phyloP scores from a whole-genome alignment of 805 yeast species.

The Gaillardinia entomophila region DNA sequence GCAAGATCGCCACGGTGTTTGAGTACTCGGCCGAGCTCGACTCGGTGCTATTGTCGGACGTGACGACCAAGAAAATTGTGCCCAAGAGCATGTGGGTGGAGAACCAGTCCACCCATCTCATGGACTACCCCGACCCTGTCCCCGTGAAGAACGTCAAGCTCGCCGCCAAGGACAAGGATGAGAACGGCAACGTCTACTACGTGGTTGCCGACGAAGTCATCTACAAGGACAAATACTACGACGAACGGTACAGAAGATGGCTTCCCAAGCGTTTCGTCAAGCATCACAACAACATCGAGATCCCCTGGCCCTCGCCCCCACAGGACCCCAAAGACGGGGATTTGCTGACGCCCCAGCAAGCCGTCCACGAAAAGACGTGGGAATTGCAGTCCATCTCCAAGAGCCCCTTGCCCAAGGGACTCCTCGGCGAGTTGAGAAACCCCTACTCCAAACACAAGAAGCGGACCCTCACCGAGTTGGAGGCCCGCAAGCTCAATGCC shows the following conservation, averaged over 20 bases:
- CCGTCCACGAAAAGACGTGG: conserved; percentile 67
- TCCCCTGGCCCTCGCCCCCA: conserved; percentile 86
- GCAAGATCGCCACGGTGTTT: conserved; percentile 65
- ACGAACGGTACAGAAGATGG: conserved; percentile 63
- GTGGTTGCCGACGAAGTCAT: conserved; percentile 75
- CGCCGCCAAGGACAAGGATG: conserved; percentile 72
- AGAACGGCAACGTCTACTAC: conserved; percentile 55
- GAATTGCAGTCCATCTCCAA: conserved; percentile 62
- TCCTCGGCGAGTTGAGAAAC: conserved; percentile 66
- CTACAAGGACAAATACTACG: conserved; percentile 66
- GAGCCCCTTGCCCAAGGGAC: conserved; percentile 65
- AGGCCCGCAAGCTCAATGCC: conserved; percentile 55
- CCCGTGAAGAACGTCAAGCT: conserved; percentile 59
- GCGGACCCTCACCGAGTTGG: conserved; percentile 47
- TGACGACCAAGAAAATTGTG: conserved; percentile 58
- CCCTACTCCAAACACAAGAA: conserved; percentile 66
- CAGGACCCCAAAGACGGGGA: conserved; percentile 47
- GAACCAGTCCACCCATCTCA: conserved; percentile 65
- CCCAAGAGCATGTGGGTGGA: conserved; percentile 72
- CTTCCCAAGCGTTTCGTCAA: conserved; percentile 75
- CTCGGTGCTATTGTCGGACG: conserved; percentile 61
- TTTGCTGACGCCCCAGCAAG: conserved; percentile 50
- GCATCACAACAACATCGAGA: conserved; percentile 59
- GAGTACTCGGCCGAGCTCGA: conserved; percentile 57
- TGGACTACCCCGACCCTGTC: conserved; percentile 62